Evolutionary conservation across 2,329 filamentous ascomycete species (phyloP).

Genomic region (Ascocoryne sarcoides): DNA sequence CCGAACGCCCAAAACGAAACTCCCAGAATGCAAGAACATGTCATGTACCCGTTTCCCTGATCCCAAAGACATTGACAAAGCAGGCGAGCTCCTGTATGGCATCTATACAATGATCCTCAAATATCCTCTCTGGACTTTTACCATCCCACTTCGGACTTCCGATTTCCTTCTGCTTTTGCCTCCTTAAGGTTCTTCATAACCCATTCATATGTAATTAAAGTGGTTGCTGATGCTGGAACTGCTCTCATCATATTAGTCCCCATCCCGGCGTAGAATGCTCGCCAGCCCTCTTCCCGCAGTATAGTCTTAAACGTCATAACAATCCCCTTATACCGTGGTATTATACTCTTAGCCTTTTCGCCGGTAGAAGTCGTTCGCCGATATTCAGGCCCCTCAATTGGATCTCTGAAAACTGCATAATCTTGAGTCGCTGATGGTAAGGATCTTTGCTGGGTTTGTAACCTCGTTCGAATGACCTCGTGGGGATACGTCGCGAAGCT

Average conservation of each 20-base stretch:
- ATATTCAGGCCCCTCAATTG: conserved; percentile 19
- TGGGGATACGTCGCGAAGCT: conserved; percentile 96
- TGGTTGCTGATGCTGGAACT: conserved; percentile 90
- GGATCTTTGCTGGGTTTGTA: conserved; percentile 85
- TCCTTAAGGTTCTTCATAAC: conserved; percentile 31
- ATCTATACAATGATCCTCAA: conserved; percentile 15
- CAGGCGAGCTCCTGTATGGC: conserved; percentile 3
- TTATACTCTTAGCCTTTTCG: conserved; percentile 27
- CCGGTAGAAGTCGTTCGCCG: conserved; percentile 15
- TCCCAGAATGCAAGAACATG: conserved; percentile 11
- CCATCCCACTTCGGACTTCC: conserved; percentile 16
- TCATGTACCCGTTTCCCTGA: conserved; percentile 1
- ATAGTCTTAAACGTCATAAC: conserved; percentile 78
- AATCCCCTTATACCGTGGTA: conserved; percentile 62
- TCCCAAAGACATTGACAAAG: background rate
- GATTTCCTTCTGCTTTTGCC: conserved; percentile 21
- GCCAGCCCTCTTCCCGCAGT: conserved; percentile 84
- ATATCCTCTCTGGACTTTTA: background rate
- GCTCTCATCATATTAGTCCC: conserved; percentile 96
- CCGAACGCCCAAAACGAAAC: conserved; percentile 15
- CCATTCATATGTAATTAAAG: conserved; percentile 94
- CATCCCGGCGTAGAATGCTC: conserved; percentile 93
- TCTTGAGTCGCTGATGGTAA: conserved; percentile 41
- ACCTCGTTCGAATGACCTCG: conserved; percentile 84
- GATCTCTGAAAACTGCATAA: conserved; percentile 40